Base-by-base conservation (phyloP, 192 early-diverging fungal species). In the Linnemannia schmuckeri region DNA sequence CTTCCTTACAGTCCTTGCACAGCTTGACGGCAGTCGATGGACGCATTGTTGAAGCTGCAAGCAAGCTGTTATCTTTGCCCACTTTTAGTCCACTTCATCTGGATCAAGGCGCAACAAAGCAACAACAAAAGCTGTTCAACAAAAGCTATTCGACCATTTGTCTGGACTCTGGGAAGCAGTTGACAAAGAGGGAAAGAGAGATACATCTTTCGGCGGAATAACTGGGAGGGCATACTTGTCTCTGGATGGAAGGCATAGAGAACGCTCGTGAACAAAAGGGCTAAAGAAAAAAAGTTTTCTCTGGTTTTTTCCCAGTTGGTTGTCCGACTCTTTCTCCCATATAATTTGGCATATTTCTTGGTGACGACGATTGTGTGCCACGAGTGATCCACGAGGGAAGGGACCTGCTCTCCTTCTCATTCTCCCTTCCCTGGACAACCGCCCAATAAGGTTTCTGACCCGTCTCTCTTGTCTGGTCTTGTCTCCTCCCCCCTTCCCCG, bases 381-480 rank as follows among this genome's bases (percentile, higher is more conserved):
- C 82, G 76, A 74, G 76, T n/a, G 61, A 46, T 30, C 75, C 81
- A 72, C 81, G 75, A 82, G 81, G 70, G 81, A 76, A 57, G 17
- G 49, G 52, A 77, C 24, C 37, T 54, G 30, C 75, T 38, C 22
- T 40, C 22, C 74, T 20, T 37, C 33, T 76, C 54, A 70, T 15
- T 70, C 18, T 30, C 69, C n/a, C 30, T 69, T 72, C 24, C 40
- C 37, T 27, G 70, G 24, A 42, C 76, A 61, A 24, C 47, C 33
- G 54, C 52, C 27, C 49, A 38, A 38, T 37, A 74, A 74, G 40
- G 40, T 74, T 47, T 74, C 72, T 74, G 27, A 44, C 46, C 42
- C 55, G 49, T 76, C 70, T n/a, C 42, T 47, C 37, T 6, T 52
- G 49, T 75, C 24, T 76, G 71, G 33, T 41, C 54, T 41, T 81